These are phyloP conservation scores for Monosporascus sp. DNA, from an alignment of 2,329 filamentous ascomycete genomes.

Conservation along the genomic window DNA sequence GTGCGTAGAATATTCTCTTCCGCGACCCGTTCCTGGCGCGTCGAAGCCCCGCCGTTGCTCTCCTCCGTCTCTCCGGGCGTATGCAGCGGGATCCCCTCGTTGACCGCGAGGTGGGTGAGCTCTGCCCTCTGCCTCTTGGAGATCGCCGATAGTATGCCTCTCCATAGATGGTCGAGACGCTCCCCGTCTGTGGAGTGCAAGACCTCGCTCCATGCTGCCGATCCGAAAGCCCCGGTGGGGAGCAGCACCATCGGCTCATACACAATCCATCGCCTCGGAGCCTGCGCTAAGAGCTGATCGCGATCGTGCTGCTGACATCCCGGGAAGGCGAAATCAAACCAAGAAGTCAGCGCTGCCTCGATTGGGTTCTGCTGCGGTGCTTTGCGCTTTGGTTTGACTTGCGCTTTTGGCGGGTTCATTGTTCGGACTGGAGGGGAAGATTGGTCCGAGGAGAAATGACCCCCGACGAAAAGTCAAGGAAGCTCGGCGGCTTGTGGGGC, in stretches of 20 bases:
- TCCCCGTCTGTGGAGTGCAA: conserved; percentile 17
- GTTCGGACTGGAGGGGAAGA: not conserved
- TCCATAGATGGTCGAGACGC: conserved; percentile 38
- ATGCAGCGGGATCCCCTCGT: conserved; percentile 54
- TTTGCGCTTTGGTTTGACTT: not conserved
- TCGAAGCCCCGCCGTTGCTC: no score
- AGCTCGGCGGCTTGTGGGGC: no score
- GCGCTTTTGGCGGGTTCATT: not conserved
- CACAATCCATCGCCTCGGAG: conserved; percentile 53
- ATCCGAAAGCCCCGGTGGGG: conserved; percentile 51
- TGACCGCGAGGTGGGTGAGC: conserved; percentile 54
- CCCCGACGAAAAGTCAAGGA: no score
- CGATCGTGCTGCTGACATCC: not conserved
- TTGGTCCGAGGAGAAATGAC: no score
- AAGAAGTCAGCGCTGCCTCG: conserved; percentile 10
- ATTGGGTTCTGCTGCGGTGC: conserved; percentile 11
- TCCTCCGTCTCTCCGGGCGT: no score
- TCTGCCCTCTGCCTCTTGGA: conserved; percentile 29
- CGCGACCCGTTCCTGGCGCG: conserved; percentile 5
- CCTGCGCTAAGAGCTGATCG: conserved; percentile 29
- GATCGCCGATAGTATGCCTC: conserved; percentile 40
- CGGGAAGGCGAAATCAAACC: conserved; percentile 2
- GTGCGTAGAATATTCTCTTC: conserved; percentile 66
- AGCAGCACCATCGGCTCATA: conserved; percentile 59
- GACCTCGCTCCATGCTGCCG: conserved; percentile 32